Evolutionary conservation across 2,329 filamentous ascomycete species (phyloP).

Genomic region (Aspergillus viridinutans): DNA sequence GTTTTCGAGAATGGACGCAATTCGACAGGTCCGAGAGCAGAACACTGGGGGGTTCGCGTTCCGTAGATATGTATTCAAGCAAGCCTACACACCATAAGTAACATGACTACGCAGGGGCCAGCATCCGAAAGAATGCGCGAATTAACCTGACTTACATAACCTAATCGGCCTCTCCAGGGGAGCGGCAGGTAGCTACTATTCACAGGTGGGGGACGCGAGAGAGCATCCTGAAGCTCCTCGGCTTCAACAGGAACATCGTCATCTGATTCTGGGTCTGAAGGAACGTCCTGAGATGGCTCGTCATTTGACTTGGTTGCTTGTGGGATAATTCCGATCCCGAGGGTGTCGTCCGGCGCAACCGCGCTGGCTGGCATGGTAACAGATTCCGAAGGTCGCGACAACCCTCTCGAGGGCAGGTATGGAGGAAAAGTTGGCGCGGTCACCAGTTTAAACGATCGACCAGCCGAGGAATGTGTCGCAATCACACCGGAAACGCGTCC

Average conservation of each 20-base stretch:
- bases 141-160: constrained; percentile 65
- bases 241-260: constrained; percentile 49
- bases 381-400: constrained; percentile 1
- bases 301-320: constrained; percentile 5
- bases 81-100: constrained; percentile 55
- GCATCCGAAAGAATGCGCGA: background rate
- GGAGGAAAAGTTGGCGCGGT: constrained; percentile 1
- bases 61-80: constrained; percentile 86
- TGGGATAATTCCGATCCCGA: background rate
- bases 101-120: background rate
- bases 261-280: constrained; percentile 52
- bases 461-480: constrained; percentile 12
- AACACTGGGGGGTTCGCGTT: constrained; percentile 79
- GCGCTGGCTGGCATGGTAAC: background rate
- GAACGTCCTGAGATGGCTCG: constrained; percentile 15
- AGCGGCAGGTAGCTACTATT: constrained; percentile 80
- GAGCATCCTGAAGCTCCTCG: constrained; percentile 56
- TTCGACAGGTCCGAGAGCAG: constrained; percentile 84
- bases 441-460: constrained; percentile 9
- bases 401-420: constrained; percentile 3
- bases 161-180: constrained; percentile 84
- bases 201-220: constrained; percentile 66
- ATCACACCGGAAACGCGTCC: background rate
- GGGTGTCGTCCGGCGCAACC: background rate
- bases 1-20: constrained; percentile 85